Percentiles rank a stretch among this genome's conserved stretches.
Conservation (phyloP, 139 green algal genomes). For the Tetratostichococcus sp. region DNA sequence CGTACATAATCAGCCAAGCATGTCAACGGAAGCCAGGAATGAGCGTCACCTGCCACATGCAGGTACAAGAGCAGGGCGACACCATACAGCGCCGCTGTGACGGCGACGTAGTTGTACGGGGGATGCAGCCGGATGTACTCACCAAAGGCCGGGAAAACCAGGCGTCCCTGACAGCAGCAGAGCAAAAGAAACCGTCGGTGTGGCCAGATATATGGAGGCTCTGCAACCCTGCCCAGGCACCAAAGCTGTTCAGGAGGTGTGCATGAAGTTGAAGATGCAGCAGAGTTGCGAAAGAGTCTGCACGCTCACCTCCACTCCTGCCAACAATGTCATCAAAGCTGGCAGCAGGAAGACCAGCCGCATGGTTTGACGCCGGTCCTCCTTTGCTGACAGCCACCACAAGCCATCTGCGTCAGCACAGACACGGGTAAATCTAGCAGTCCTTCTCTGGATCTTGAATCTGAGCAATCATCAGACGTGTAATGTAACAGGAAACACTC, state of each 20-base stretch:
- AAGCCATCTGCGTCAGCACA: conserved; percentile 40
- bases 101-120: conserved; percentile 82
- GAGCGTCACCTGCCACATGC: conserved; percentile 40
- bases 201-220: too few species aligned
- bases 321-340: conserved; percentile 39
- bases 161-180: conserved; percentile 59
- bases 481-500: too few species aligned
- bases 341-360: conserved; percentile 32
- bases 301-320: conserved; percentile 76
- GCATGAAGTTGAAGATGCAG: too few species aligned
- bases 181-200: too few species aligned
- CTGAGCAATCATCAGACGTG: too few species aligned
- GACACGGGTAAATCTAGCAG: conserved; percentile 6
- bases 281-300: too few species aligned
- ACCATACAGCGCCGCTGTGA: conserved; percentile 76
- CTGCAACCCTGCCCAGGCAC: too few species aligned
- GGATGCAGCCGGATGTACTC: conserved; percentile 86
- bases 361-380: conserved; percentile 3
- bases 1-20: too few species aligned
- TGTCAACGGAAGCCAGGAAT: too few species aligned
- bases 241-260: too few species aligned
- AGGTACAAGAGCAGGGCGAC: conserved; percentile 47
- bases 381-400: conserved; percentile 68
- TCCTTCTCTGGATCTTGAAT: too few species aligned
- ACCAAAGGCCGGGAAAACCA: conserved; percentile 85